A percentile compares a stretch with the other conserved stretches of the same genome.
These are phyloP conservation scores for Coniochaeta hoffmannii DNA, from an alignment of 2,329 filamentous ascomycete genomes.

Conservation along the genomic window DNA sequence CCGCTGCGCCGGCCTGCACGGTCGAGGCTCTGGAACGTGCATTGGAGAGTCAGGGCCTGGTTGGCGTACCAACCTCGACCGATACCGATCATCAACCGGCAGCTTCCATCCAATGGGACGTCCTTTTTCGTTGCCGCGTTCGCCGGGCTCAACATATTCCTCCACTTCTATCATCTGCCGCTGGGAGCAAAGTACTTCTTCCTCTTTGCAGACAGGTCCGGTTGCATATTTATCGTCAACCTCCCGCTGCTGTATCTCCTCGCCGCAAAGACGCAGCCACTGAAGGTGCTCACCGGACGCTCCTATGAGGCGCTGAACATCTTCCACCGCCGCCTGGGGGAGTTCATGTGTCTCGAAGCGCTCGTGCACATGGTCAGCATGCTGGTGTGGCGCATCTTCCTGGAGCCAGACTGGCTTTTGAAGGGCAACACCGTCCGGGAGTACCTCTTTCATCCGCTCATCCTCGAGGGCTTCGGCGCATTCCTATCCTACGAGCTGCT, in stretches of 20 bases:
- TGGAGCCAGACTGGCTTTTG: constrained; percentile 39
- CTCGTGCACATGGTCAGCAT: constrained; percentile 48
- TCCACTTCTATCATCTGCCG: constrained; percentile 44
- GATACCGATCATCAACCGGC: constrained; percentile 48
- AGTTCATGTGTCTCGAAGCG: constrained; percentile 53
- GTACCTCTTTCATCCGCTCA: constrained; percentile 44
- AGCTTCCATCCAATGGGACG: constrained; percentile 48
- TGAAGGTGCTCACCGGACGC: constrained; percentile 52
- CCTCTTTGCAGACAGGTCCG: constrained; percentile 50
- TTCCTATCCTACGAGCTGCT: constrained; percentile 53
- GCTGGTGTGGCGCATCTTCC: constrained; percentile 44
- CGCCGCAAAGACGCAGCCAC: constrained; percentile 58
- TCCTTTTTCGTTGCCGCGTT: constrained; percentile 44
- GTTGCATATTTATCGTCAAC: constrained; percentile 42
- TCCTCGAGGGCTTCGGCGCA: constrained; percentile 46
- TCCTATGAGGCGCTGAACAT: constrained; percentile 62
- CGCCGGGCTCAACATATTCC: constrained; percentile 49
- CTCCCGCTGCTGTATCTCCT: constrained; percentile 52
- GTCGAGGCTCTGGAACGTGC: neutral
- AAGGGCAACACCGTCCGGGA: constrained; percentile 26
- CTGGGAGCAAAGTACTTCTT: constrained; percentile 42
- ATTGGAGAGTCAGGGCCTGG: constrained; percentile 11
- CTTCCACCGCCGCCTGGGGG: constrained; percentile 56
- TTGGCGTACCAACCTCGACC: constrained; percentile 51
- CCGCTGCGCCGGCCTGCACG: neutral